Conservation (phyloP, 208 protist genomes). For the Crithidia fasciculata region DNA sequence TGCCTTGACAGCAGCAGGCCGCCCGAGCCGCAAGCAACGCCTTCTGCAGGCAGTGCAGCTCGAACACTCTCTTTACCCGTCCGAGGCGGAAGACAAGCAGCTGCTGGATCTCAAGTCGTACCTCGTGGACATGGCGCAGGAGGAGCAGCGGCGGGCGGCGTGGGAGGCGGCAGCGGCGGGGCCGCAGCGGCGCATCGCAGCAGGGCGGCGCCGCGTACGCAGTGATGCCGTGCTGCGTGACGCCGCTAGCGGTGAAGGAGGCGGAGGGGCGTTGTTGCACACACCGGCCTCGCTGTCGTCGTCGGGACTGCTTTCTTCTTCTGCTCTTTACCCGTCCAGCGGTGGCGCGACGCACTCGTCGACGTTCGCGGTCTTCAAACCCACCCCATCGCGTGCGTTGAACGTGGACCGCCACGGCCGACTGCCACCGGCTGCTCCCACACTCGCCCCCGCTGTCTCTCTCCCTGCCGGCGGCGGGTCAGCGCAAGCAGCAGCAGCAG, state of each 20-base stretch:
- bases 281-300: background rate
- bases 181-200: constrained; percentile 29
- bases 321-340: background rate
- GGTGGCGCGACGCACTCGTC: constrained; percentile 1
- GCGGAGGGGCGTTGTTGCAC: background rate
- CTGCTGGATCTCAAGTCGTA: constrained; percentile 82
- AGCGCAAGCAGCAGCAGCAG: background rate
- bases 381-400: constrained; percentile 21
- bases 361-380: constrained; percentile 24
- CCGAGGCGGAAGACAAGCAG: constrained; percentile 79
- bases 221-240: constrained; percentile 13
- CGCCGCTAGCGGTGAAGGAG: background rate
- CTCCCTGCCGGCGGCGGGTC: background rate
- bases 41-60: constrained; percentile 71
- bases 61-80: constrained; percentile 85
- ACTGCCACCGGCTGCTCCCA: constrained; percentile 8
- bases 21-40: constrained; percentile 28
- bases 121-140: constrained; percentile 67
- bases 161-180: constrained; percentile 32
- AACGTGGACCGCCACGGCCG: constrained; percentile 40
- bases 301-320: background rate
- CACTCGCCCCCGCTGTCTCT: background rate
- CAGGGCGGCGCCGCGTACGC: constrained; percentile 27
- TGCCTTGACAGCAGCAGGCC: constrained; percentile 20
- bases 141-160: constrained; percentile 44